Conservation (phyloP, 805 yeast genomes). For the Cyberlindnera misumaiensis region DNA sequence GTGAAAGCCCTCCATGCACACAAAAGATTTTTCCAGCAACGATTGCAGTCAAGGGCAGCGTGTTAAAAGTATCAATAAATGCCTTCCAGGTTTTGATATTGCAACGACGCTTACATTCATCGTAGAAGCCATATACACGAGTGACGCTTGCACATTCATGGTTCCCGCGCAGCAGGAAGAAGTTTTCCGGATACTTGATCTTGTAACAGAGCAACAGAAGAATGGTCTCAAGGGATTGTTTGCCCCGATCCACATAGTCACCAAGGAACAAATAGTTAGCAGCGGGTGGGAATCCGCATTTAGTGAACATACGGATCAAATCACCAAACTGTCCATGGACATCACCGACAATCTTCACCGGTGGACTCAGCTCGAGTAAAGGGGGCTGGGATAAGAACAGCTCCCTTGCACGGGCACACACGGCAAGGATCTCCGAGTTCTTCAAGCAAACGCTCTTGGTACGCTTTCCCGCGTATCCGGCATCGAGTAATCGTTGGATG, state of each 20-base stretch:
- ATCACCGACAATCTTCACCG: slow-evolving; percentile 83
- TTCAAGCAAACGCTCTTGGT: slow-evolving; percentile 86
- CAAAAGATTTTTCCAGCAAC: slow-evolving; percentile 91
- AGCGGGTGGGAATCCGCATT: slow-evolving; percentile 80
- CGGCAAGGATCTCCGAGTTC: slow-evolving; percentile 78
- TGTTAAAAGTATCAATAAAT: slow-evolving; percentile 93
- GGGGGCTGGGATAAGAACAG: slow-evolving; percentile 88
- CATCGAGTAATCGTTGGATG: slow-evolving; percentile 86
- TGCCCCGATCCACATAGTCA: slow-evolving; percentile 96
- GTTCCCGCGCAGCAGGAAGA: slow-evolving; percentile 83
- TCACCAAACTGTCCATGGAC: slow-evolving; percentile 97
- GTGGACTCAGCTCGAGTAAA: slow-evolving; percentile 73
- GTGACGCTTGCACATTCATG: slow-evolving; percentile 95
- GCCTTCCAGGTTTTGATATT: slow-evolving; percentile 89
- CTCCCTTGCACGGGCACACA: slow-evolving; percentile 85
- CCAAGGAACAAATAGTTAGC: slow-evolving; percentile 67
- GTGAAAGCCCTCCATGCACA: slow-evolving; percentile 93
- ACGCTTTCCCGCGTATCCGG: slow-evolving; percentile 92
- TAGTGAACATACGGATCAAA: slow-evolving; percentile 68
- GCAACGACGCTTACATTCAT: slow-evolving; percentile 86
- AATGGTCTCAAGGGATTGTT: slow-evolving; percentile 83
- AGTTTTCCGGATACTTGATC: slow-evolving; percentile 83
- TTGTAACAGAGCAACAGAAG: slow-evolving; percentile 70
- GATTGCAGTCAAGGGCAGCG: slow-evolving; percentile 82
- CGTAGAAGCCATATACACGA: slow-evolving; percentile 92